Conservation (phyloP, 495 filamentous ascomycete species). For the Penicillium pancosmium region DNA sequence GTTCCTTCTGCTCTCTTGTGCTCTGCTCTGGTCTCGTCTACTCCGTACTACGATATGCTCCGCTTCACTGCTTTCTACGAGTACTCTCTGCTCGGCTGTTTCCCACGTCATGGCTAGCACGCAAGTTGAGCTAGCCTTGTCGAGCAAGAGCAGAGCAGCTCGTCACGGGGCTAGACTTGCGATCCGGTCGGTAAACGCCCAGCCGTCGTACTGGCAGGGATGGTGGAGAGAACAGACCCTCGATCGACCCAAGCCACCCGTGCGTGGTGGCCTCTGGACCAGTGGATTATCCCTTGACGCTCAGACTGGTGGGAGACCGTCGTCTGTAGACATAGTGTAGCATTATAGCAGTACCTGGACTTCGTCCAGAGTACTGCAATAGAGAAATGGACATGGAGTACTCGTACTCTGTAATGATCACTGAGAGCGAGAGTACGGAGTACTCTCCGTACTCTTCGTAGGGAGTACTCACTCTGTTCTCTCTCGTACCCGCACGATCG, state of each 20-base stretch:
- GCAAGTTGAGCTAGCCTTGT: no score
- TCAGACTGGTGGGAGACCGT: neutral
- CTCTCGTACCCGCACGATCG: slow-evolving; percentile 6
- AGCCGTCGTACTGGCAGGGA: slow-evolving; percentile 26
- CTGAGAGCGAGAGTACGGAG: no score
- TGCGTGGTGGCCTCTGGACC: slow-evolving; percentile 45
- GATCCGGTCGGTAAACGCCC: slow-evolving; percentile 9
- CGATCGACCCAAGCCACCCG: slow-evolving; percentile 37
- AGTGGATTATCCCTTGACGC: slow-evolving; percentile 27
- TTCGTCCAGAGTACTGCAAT: no score
- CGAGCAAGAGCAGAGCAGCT: neutral
- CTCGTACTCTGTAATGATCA: no score
- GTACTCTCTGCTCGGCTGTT: no score
- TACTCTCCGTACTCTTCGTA: no score
- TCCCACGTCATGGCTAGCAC: neutral
- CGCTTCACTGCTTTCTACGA: no score
- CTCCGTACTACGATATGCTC: no score
- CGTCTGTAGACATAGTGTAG: neutral
- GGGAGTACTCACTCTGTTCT: neutral
- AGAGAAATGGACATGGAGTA: no score
- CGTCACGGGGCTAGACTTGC: slow-evolving; percentile 7
- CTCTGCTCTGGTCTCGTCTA: no score
- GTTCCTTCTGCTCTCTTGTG: no score
- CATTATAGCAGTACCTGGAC: no score
- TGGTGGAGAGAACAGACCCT: slow-evolving; percentile 36